These are phyloP conservation scores for Calophaca sinica DNA, from an alignment of 306 rosid genomes.

Conservation along the genomic window DNA sequence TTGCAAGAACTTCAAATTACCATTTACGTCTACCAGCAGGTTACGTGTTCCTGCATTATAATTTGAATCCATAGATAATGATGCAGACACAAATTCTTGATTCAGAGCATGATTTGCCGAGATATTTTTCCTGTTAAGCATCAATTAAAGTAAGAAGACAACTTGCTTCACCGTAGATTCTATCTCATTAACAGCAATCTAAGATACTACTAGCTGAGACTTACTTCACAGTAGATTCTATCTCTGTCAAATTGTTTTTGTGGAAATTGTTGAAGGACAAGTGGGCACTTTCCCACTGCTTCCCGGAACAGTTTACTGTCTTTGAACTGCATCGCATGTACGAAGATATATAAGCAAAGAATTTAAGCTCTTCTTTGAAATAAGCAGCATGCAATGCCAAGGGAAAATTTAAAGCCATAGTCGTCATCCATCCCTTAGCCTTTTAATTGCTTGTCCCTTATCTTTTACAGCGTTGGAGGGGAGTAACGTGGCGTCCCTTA, in stretches of 20 bases:
- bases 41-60: slow-evolving; percentile 55
- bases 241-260: slow-evolving; percentile 56
- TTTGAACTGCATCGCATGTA: slow-evolving; percentile 67
- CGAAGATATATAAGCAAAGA: slow-evolving; percentile 9
- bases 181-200: slow-evolving; percentile 18
- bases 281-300: slow-evolving; percentile 74
- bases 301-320: slow-evolving; percentile 58
- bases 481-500: too few species aligned
- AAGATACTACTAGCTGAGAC: slow-evolving; percentile 39
- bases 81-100: slow-evolving; percentile 61
- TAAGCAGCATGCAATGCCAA: slow-evolving; percentile 11
- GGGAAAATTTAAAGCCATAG: slow-evolving; percentile 1
- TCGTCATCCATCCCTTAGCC: slow-evolving; percentile 35
- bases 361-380: neutral
- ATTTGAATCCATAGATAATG: slow-evolving; percentile 58
- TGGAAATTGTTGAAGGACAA: slow-evolving; percentile 56
- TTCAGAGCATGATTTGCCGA: slow-evolving; percentile 54
- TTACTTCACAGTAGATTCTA: slow-evolving; percentile 70
- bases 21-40: slow-evolving; percentile 63
- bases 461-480: too few species aligned
- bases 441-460: too few species aligned
- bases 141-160: slow-evolving; percentile 4
- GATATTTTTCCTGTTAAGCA: slow-evolving; percentile 63
- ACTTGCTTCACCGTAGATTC: neutral
- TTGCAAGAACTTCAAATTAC: slow-evolving; percentile 52